A percentile compares a stretch with the other conserved stretches of the same genome.
These are phyloP conservation scores for Blastobotrys chiropterorum DNA, from an alignment of 805 yeast species.

Conservation along the genomic window DNA sequence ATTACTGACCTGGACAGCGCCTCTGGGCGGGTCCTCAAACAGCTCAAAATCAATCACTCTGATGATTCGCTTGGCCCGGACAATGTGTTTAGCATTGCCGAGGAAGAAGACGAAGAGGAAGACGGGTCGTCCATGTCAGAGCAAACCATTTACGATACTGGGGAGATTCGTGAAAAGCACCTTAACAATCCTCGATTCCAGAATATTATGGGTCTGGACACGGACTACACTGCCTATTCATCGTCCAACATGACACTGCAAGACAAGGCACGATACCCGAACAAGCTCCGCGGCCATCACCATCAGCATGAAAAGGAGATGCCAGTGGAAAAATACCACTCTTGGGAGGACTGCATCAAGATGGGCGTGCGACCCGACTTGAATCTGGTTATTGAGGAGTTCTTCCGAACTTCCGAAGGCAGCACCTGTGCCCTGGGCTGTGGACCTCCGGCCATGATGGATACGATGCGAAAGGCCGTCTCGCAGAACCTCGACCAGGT, in stretches of 20 bases:
- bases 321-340: not conserved
- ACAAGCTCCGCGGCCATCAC: no score
- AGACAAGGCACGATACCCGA: no score
- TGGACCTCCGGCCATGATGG: constrained; percentile 58
- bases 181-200: not conserved
- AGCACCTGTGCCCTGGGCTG: constrained; percentile 51
- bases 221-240: no score
- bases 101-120: not conserved
- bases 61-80: no score
- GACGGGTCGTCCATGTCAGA: not conserved
- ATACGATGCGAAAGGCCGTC: constrained; percentile 46
- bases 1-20: not conserved
- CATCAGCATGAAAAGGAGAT: no score
- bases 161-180: not conserved
- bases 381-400: constrained; percentile 34
- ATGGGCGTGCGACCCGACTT: constrained; percentile 35
- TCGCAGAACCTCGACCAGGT: constrained; percentile 37
- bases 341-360: not conserved
- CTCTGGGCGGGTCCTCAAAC: not conserved
- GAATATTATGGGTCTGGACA: no score
- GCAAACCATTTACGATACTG: not conserved
- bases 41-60: no score
- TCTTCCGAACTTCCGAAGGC: constrained; percentile 35
- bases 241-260: no score
- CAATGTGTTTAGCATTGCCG: not conserved